These are phyloP conservation scores for Diutina rugosa DNA, from an alignment of 1,139 yeast species.

Conservation along the genomic window DNA sequence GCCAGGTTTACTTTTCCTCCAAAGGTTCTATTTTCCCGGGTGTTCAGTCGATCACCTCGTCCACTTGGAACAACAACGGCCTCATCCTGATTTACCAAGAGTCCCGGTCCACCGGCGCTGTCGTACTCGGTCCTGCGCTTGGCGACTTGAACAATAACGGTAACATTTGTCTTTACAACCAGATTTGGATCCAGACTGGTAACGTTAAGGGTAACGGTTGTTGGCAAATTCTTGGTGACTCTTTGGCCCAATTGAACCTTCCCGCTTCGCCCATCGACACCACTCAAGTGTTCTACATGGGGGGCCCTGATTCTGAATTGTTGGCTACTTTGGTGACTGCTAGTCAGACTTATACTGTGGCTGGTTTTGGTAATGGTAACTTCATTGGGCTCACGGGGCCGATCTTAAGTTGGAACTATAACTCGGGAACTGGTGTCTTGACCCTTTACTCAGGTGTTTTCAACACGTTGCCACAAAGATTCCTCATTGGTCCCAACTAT, in stretches of 20 bases:
- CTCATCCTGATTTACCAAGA: background rate
- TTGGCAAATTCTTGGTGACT: background rate
- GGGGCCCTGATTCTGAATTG: background rate
- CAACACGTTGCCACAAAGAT: background rate
- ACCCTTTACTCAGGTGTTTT: background rate
- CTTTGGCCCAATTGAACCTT: conserved; percentile 1
- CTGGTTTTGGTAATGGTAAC: conserved; percentile 1
- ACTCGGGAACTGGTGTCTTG: background rate
- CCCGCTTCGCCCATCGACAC: background rate
- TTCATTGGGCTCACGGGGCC: background rate
- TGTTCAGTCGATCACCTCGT: background rate
- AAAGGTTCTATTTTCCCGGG: background rate
- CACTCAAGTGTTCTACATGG: background rate
- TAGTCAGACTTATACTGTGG: background rate
- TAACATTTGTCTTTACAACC: conserved; percentile 1
- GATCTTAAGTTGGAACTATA: background rate
- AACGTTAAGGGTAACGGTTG: background rate
- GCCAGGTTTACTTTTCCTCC: background rate
- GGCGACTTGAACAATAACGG: background rate
- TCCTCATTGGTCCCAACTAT: background rate
- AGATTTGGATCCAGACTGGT: background rate
- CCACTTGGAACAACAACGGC: background rate
- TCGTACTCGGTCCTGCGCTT: background rate
- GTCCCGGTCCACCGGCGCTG: background rate
- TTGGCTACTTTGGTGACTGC: background rate